These are phyloP conservation scores for Exophiala xenobiotica DNA, from an alignment of 2,329 filamentous ascomycete genomes.

Conservation along the genomic window DNA sequence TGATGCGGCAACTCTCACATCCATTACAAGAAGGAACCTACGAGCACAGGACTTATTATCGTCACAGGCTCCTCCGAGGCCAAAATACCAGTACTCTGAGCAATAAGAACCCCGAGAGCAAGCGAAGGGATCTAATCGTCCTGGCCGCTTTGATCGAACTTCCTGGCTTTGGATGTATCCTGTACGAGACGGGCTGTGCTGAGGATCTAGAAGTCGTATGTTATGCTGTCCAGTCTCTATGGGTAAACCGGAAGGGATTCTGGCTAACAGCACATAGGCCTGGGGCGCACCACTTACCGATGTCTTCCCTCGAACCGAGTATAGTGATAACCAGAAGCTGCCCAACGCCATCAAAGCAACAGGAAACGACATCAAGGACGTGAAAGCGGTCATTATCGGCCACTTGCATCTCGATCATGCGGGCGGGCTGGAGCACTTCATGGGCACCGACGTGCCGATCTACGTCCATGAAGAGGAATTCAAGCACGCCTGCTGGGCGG, in stretches of 20 bases:
- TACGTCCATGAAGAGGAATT: slow-evolving; percentile 51
- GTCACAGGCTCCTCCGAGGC: slow-evolving; percentile 39
- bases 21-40: too few relatives aligned
- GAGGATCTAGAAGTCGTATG: slow-evolving; percentile 37
- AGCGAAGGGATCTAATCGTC: slow-evolving; percentile 43
- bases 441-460: slow-evolving; percentile 44
- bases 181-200: slow-evolving; percentile 49
- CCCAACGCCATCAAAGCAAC: slow-evolving; percentile 38
- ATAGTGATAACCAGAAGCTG: slow-evolving; percentile 37
- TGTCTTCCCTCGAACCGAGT: slow-evolving; percentile 40
- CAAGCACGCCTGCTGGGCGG: slow-evolving; percentile 47
- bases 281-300: slow-evolving; percentile 41
- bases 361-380: slow-evolving; percentile 47
- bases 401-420: slow-evolving; percentile 52
- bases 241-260: too few relatives aligned
- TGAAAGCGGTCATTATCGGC: slow-evolving; percentile 49
- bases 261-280: slow-evolving; percentile 27
- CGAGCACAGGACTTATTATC: too few relatives aligned
- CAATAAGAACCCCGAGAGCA: slow-evolving; percentile 41
- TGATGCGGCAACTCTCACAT: too few relatives aligned
- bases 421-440: slow-evolving; percentile 48
- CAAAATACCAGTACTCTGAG: slow-evolving; percentile 40
- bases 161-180: slow-evolving; percentile 45
- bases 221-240: too few relatives aligned
- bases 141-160: slow-evolving; percentile 47